Base-by-base conservation (phyloP, 352 stramenopile genomes). In the Pseudoperonospora humuli region DNA sequence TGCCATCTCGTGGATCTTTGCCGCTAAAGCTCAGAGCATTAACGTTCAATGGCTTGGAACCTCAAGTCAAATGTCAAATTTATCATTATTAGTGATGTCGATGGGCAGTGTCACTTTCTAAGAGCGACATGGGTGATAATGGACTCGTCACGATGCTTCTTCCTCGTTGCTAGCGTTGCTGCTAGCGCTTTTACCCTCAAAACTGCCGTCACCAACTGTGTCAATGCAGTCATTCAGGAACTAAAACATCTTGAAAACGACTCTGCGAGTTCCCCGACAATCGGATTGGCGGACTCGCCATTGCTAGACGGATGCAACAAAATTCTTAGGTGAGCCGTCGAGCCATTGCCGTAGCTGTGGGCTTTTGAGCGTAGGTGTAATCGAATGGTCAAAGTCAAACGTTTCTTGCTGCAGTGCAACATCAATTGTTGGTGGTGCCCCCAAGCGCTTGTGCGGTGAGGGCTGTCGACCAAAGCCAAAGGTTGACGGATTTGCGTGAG, bases 341-440 rank as follows among this genome's bases (percentile, higher is more conserved):
- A 93, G 61, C 77, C 77, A 93, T 55, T 93, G 80, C 20, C 74
- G 61, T 2, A 93, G 45, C 55, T 93, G 77, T 19, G 80, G 80
- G 26, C 80, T 93, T 57, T 89, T 93, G 44, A 93, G 70, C 24
- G 80, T 90, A n/a, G 80, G 75, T 19, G 80, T 90, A 42, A 90
- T 84, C 8, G 77, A 87, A 34, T 87, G 71, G 39, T 93, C 80
- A 32, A 93, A 88, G 41, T 88, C 80, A 29, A 93, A 89, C 15
- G 72, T 83, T 40, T 93, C 80, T 29, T 90, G 76, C 42, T 86
- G 76, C 29, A 87, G 43, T 3, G 71, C 71, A 2, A 93, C 77
- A 40, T 93, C 80, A 32, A 93, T 86, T 40, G 74, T 70, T 13
- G 79, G 79, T 21, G 77, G 71, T 7, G 62, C 51, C n/a, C n/a